Percentiles rank a stretch among this genome's conserved stretches.
phyloP scores from a whole-genome alignment of 768 basidiomycete species.

The Filobasidium wieringae region DNA sequence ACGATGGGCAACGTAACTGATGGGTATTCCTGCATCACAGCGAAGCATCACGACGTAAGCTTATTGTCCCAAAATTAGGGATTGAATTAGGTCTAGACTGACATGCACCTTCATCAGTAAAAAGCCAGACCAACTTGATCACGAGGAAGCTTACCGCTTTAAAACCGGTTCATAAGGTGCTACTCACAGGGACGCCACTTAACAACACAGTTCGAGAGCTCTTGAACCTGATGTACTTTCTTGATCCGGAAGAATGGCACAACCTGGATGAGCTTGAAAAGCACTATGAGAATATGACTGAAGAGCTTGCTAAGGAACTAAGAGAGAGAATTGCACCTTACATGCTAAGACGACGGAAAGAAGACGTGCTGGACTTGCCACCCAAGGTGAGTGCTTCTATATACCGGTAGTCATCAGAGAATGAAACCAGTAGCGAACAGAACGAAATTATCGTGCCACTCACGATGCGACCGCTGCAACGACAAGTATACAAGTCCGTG shows the following conservation, averaged over 20 bases:
- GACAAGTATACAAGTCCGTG: conserved; percentile 75
- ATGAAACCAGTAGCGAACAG: conserved; percentile 4
- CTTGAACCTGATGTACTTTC: conserved; percentile 94
- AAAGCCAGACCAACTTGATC: conserved; percentile 64
- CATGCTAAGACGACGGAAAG: conserved; percentile 85
- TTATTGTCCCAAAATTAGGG: not conserved
- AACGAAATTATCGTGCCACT: conserved; percentile 56
- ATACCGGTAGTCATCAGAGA: not conserved
- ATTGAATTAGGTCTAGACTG: conserved; percentile 12
- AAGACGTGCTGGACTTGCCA: conserved; percentile 71
- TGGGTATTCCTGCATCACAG: not conserved
- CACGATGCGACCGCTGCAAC: conserved; percentile 73
- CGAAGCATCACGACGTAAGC: conserved; percentile 79
- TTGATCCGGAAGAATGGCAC: conserved; percentile 51
- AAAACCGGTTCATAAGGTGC: conserved; percentile 62
- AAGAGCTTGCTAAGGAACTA: conserved; percentile 59
- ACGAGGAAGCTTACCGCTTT: conserved; percentile 75
- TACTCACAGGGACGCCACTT: conserved; percentile 90
- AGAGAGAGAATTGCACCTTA: conserved; percentile 69
- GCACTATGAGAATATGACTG: conserved; percentile 63
- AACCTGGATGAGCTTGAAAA: conserved; percentile 63
- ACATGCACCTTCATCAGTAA: conserved; percentile 51
- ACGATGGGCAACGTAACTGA: not conserved
- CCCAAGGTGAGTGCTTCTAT: conserved; percentile 55
- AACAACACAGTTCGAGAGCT: conserved; percentile 96